These are phyloP conservation scores for Leishmania turanica DNA, from an alignment of 208 protist genomes.

Conservation along the genomic window DNA sequence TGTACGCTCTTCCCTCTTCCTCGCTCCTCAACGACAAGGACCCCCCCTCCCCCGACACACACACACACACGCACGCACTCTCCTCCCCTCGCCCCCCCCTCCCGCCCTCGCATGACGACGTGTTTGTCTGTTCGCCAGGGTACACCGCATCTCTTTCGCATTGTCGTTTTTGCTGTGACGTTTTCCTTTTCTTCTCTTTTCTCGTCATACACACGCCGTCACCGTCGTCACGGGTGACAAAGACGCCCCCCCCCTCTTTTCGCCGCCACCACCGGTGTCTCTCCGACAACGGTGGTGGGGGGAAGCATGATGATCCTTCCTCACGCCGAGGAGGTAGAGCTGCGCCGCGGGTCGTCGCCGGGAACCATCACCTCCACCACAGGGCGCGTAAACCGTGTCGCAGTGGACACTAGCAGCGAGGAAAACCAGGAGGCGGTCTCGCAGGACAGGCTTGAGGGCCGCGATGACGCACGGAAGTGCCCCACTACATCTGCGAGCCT, in stretches of 20 bases:
- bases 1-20: not conserved
- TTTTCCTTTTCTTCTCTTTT: not conserved
- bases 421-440: conserved; percentile 2
- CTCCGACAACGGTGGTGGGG: conserved; percentile 2
- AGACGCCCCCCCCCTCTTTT: not conserved
- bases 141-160: not conserved
- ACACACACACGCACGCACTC: not conserved
- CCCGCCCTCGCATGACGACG: not conserved
- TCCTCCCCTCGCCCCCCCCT: not conserved
- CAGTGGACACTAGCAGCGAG: not conserved
- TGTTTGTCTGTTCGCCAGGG: not conserved
- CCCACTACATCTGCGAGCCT: not conserved
- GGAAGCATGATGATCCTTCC: conserved; percentile 14
- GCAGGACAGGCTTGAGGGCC: not conserved
- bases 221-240: not conserved
- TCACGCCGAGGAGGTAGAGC: conserved; percentile 51
- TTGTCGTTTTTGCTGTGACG: no score
- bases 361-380: conserved; percentile 42
- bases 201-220: not conserved
- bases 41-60: not conserved
- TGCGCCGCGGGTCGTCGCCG: conserved; percentile 22
- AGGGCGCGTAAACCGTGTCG: conserved; percentile 25
- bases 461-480: not conserved
- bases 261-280: not conserved
- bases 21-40: not conserved